phyloP scores from a whole-genome alignment of 306 rosid genomes.

The Glycine latifolia region DNA sequence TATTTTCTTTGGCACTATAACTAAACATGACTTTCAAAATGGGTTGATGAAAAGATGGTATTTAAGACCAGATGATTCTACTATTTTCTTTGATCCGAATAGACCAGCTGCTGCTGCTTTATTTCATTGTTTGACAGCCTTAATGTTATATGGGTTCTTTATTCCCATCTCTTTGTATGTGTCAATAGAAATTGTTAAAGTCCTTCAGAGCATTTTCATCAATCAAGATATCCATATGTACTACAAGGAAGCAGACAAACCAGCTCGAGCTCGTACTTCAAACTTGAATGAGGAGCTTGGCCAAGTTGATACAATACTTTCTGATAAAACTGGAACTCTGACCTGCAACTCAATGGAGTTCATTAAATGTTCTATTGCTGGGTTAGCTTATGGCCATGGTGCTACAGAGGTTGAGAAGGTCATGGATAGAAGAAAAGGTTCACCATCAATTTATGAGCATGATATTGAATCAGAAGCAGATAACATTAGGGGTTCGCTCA shows the following conservation, averaged over 20 bases:
- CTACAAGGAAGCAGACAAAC: constrained; percentile 86
- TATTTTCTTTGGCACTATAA: constrained; percentile 73
- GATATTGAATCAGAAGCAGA: no score
- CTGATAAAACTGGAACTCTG: constrained; percentile 97
- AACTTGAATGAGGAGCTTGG: constrained; percentile 99
- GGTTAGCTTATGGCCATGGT: constrained; percentile 90
- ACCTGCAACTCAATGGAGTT: constrained; percentile 99
- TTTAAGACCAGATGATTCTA: constrained; percentile 80
- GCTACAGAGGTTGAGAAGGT: constrained; percentile 84
- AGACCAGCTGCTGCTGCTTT: constrained; percentile 67
- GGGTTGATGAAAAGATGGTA: constrained; percentile 89
- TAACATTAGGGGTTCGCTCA: constrained; percentile 47
- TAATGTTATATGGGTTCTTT: constrained; percentile 73
- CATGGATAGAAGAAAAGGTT: constrained; percentile 56
- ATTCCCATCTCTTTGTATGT: constrained; percentile 95
- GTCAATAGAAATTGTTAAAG: constrained; percentile 89
- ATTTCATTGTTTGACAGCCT: constrained; percentile 80
- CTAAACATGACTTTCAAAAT: constrained; percentile 71
- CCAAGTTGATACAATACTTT: constrained; percentile 96
- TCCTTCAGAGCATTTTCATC: constrained; percentile 91
- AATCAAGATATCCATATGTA: constrained; percentile 91
- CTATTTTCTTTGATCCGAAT: constrained; percentile 81
- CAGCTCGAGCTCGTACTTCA: constrained; percentile 93
- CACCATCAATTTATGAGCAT: constrained; percentile 45
- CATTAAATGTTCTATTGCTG: constrained; percentile 94